Evolutionary conservation across 176 grass and related monocot genomes (phyloP), one percentile per base, ranked within the genome.

Genomic region (Bromus sterilis): DNA sequence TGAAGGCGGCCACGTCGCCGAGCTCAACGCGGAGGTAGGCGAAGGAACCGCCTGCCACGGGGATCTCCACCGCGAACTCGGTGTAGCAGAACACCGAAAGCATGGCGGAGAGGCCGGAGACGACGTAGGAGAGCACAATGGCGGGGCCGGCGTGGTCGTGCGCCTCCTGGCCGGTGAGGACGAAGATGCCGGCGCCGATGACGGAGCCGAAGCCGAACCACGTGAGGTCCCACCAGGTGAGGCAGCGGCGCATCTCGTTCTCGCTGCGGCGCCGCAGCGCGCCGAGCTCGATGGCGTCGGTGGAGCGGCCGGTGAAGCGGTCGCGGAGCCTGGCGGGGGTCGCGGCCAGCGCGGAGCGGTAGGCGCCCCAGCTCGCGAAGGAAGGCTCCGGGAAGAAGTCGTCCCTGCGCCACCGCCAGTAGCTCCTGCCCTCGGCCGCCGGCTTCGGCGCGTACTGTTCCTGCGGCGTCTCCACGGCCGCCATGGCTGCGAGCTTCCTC

Each of bases 341-440:
- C 60, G 82, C 61, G 11, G 16, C 1, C 57, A 93, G 76, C n/a
- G 96, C 95, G 0, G 79, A 23, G 1, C 77, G 28, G 82, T 98
- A 98, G 1, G 88, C 51, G 18, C 83, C 41, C 92, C 90, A 98
- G 86, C 86, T 95, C 80, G 86, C 71, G 82, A 98, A 98, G 44
- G 96, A 98, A 7, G 88, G 89, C 86, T 98, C 96, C 4, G 96
- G 96, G 90, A 98, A 93, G 84, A 98, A 95, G 60, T 98, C 96
- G 1, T 91, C 78, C 81, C 77, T 98, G 66, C 49, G 90, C 78
- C 88, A 95, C 59, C 96, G 88, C 96, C 96, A 98, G 74, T 95
- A 95, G 62, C 88, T 75, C 81, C 83, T 89, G 2, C 2, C 71
- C 9, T 1, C 10, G 2, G 29, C 29, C 2, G n/a, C 26, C 1